Percentiles rank a stretch among this genome's conserved stretches.
These are phyloP conservation scores for Fusarium ramigenum DNA, from an alignment of 2,329 filamentous ascomycete species.

Conservation along the genomic window DNA sequence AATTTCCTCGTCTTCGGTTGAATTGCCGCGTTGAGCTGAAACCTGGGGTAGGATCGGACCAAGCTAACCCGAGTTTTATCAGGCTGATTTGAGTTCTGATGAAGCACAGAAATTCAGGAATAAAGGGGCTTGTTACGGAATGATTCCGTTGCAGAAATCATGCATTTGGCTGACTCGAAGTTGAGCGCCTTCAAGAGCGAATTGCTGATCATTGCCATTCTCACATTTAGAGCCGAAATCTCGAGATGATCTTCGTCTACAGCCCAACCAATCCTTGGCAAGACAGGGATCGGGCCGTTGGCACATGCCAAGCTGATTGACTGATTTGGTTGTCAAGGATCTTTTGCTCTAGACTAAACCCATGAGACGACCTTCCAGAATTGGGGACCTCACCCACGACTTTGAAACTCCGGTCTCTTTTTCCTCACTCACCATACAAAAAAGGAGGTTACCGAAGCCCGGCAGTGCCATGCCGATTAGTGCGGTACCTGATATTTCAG, in stretches of 20 bases:
- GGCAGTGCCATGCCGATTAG: not conserved
- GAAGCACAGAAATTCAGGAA: not conserved
- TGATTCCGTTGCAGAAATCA: not conserved
- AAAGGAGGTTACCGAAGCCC: conserved; percentile 1
- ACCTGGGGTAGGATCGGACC: not conserved
- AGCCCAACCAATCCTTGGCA: not conserved
- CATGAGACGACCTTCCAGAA: conserved; percentile 16
- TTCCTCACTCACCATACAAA: not conserved
- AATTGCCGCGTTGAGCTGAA: conserved; percentile 6
- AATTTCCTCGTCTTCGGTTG: not conserved
- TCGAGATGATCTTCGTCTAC: not conserved
- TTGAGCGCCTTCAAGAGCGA: not conserved
- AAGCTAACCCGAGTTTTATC: not conserved
- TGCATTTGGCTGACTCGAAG: not conserved
- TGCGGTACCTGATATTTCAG: not conserved
- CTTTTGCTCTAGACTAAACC: not conserved
- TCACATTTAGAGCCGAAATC: not conserved
- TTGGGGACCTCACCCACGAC: not conserved
- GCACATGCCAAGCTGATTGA: conserved; percentile 14
- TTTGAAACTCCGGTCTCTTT: conserved; percentile 11
- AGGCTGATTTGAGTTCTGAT: not conserved
- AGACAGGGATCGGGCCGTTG: conserved; percentile 2
- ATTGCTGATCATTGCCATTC: not conserved
- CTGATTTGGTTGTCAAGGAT: not conserved
- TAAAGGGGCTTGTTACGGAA: not conserved